phyloP scores from a whole-genome alignment of 129 eudicot species.

The Escallonia rubra region DNA sequence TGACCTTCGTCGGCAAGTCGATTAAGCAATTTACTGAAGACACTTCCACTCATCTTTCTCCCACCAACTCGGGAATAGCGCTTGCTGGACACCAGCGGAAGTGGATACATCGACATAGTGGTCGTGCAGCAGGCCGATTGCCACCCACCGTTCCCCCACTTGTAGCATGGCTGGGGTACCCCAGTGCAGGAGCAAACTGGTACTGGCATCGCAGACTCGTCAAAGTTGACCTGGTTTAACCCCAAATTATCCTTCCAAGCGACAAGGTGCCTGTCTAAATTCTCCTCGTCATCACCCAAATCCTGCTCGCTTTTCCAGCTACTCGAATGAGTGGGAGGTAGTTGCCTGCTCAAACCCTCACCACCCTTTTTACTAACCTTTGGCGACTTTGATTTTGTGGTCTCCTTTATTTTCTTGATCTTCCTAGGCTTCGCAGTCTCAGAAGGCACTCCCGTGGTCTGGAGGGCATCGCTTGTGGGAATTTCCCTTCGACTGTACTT shows the following conservation, averaged over 20 bases:
- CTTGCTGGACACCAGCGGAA: constrained; percentile 49
- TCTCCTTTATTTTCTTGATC: constrained; percentile 25
- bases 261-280: constrained; percentile 21
- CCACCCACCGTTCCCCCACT: constrained; percentile 84
- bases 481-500: constrained; percentile 16
- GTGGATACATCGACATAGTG: constrained; percentile 63
- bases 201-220: constrained; percentile 53
- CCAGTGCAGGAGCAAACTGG: constrained; percentile 84
- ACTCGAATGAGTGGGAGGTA: background rate
- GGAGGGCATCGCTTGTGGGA: constrained; percentile 9
- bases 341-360: constrained; percentile 14
- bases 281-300: constrained; percentile 30
- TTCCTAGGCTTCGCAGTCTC: constrained; percentile 39
- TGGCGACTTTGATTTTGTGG: constrained; percentile 17
- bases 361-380: constrained; percentile 24
- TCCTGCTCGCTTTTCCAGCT: constrained; percentile 9
- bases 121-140: constrained; percentile 81
- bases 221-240: constrained; percentile 51
- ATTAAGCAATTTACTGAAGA: constrained; percentile 48
- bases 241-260: constrained; percentile 59
- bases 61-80: constrained; percentile 63
- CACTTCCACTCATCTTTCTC: constrained; percentile 74
- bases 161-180: constrained; percentile 65
- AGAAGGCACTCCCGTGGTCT: constrained; percentile 6
- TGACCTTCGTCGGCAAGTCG: constrained; percentile 57